phyloP scores from a whole-genome alignment of 176 grass and related monocot genomes.

The Dendrocalamus sinicus region DNA sequence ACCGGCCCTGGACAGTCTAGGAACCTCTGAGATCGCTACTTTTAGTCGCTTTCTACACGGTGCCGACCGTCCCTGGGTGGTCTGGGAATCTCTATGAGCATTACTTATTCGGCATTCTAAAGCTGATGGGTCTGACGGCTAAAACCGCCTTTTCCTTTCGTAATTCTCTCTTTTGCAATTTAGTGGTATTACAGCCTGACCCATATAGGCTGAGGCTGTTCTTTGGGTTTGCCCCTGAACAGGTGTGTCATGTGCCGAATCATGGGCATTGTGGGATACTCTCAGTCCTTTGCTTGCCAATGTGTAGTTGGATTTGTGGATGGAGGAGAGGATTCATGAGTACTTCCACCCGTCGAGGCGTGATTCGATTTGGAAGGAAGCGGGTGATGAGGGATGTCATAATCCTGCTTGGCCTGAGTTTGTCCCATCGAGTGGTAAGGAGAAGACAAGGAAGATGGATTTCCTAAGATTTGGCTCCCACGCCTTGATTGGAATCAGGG shows the following conservation, averaged over 20 bases:
- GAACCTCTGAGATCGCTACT: too few species aligned
- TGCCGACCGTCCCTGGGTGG: too few species aligned
- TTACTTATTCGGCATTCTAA: too few species aligned
- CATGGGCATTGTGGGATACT: slow-evolving; percentile 85
- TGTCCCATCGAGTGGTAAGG: slow-evolving; percentile 65
- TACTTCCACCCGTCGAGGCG: slow-evolving; percentile 80
- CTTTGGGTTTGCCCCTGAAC: slow-evolving; percentile 78
- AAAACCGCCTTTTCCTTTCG: too few species aligned
- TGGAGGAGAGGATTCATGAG: slow-evolving; percentile 75
- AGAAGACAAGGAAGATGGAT: slow-evolving; percentile 88
- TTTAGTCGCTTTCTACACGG: too few species aligned
- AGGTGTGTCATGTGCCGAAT: slow-evolving; percentile 58
- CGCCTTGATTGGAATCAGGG: slow-evolving; percentile 84
- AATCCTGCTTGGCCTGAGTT: slow-evolving; percentile 98
- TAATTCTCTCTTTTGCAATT: too few species aligned
- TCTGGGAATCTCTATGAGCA: too few species aligned
- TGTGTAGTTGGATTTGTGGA: slow-evolving; percentile 86
- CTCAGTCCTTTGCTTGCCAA: slow-evolving; percentile 86
- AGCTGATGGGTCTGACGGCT: too few species aligned
- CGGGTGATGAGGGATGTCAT: slow-evolving; percentile 67
- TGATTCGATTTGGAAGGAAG: slow-evolving; percentile 83
- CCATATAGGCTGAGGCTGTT: slow-evolving; percentile 89
- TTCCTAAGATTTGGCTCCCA: slow-evolving; percentile 81
- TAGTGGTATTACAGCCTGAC: too few species aligned
- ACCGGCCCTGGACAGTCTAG: too few species aligned